These are phyloP conservation scores for Myxozyma sirexii DNA, from an alignment of 805 yeast genomes.

Conservation along the genomic window DNA sequence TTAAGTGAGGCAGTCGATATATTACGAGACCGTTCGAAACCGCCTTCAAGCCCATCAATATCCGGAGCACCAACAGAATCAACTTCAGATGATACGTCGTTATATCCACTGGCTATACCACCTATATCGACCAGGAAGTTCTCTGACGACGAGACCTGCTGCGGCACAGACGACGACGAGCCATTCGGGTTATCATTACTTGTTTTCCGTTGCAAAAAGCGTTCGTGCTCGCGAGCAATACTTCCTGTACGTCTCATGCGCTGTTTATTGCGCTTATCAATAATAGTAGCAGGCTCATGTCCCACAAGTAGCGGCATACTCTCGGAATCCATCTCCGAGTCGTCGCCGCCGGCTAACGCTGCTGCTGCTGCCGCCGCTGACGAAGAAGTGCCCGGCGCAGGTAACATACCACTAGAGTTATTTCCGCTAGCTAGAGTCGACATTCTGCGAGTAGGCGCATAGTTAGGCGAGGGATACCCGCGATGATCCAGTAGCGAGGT, in stretches of 20 bases:
- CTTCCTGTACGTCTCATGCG: constrained; percentile 15
- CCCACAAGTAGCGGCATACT: constrained; percentile 3
- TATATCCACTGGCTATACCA: background rate
- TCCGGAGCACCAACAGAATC: background rate
- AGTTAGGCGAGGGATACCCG: constrained; percentile 10
- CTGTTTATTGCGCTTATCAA: constrained; percentile 18
- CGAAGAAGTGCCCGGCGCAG: background rate
- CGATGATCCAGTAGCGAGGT: constrained; percentile 26
- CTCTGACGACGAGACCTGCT: background rate
- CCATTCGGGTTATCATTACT: background rate
- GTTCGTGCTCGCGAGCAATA: constrained; percentile 17
- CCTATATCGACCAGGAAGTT: constrained; percentile 5
- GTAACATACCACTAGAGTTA: background rate
- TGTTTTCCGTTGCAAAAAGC: constrained; percentile 3
- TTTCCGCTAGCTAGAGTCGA: background rate
- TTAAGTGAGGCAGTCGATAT: constrained; percentile 61
- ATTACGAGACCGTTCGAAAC: constrained; percentile 15
- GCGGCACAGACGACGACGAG: background rate
- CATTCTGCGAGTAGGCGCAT: constrained; percentile 9
- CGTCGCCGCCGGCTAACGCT: background rate
- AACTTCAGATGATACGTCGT: background rate
- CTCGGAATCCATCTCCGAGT: constrained; percentile 1
- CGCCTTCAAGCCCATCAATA: background rate
- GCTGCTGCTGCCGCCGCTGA: background rate
- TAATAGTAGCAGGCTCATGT: constrained; percentile 1